phyloP scores from a whole-genome alignment of 192 early-diverging fungal genomes.

The Allomyces macrogynus region DNA sequence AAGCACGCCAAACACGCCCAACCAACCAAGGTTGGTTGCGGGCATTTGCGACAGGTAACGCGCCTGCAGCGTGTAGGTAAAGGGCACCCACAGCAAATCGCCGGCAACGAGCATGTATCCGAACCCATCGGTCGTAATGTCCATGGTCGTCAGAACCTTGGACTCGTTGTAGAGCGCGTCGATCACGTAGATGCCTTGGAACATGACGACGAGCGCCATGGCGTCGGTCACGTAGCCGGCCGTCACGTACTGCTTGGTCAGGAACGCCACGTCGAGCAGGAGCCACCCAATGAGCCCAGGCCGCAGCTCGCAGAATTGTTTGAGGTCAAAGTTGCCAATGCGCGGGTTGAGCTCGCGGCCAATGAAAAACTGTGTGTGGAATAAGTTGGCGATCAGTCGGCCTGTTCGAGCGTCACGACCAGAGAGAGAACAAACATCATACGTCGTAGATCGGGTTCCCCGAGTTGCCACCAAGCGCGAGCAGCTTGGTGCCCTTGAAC shows the following conservation, averaged over 20 bases:
- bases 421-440: conserved; percentile 4
- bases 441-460: conserved; percentile 75
- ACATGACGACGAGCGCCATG: conserved; percentile 52
- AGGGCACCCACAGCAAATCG: conserved; percentile 73
- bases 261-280: conserved; percentile 54
- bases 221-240: conserved; percentile 48
- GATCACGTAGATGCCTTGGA: conserved; percentile 65
- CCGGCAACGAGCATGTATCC: conserved; percentile 72
- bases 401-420: neutral
- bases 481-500: conserved; percentile 41
- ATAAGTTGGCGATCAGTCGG: neutral
- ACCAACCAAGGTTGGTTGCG: conserved; percentile 36
- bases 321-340: conserved; percentile 62
- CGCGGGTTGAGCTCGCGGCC: conserved; percentile 93
- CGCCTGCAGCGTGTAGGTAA: conserved; percentile 75
- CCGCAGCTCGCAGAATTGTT: conserved; percentile 81
- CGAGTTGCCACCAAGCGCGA: conserved; percentile 72
- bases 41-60: conserved; percentile 45
- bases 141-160: conserved; percentile 94
- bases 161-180: conserved; percentile 59
- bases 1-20: conserved; percentile 21
- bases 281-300: conserved; percentile 86
- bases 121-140: conserved; percentile 96
- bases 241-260: conserved; percentile 47
- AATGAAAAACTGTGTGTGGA: conserved; percentile 52